A percentile compares a stretch with the other conserved stretches of the same genome.
These are phyloP conservation scores for Tylopilus intermedius DNA, from an alignment of 768 basidiomycete species.

Conservation along the genomic window DNA sequence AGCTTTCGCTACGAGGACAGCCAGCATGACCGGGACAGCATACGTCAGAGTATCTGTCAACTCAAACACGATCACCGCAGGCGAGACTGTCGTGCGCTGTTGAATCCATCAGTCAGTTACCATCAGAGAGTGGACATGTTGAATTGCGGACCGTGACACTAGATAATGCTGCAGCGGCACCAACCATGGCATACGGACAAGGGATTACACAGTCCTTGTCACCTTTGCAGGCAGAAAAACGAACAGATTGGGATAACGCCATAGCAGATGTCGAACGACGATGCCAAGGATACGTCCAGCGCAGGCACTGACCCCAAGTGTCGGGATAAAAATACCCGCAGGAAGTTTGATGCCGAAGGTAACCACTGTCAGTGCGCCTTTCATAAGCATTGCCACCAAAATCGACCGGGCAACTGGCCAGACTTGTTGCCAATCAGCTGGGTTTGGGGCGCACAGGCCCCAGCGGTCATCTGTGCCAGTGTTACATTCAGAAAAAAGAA, in stretches of 20 bases:
- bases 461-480: conserved; percentile 49
- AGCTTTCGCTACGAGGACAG: conserved; percentile 60
- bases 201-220: conserved; percentile 77
- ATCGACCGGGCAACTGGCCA: conserved; percentile 63
- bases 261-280: conserved; percentile 69
- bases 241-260: conserved; percentile 49
- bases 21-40: conserved; percentile 83
- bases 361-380: conserved; percentile 73
- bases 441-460: conserved; percentile 68
- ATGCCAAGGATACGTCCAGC: conserved; percentile 87
- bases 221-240: conserved; percentile 61
- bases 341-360: conserved; percentile 92
- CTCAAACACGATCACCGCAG: conserved; percentile 96
- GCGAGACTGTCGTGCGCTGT: conserved; percentile 83
- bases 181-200: conserved; percentile 93
- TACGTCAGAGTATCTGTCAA: conserved; percentile 91
- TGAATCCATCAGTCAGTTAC: conserved; percentile 7
- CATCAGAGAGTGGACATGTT: neutral
- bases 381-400: conserved; percentile 74
- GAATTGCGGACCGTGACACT: conserved; percentile 73
- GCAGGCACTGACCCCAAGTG: conserved; percentile 91
- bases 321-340: conserved; percentile 96
- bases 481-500: conserved; percentile 84
- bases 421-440: conserved; percentile 49
- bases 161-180: conserved; percentile 88